These are phyloP conservation scores for Kickxella alabastrina DNA, from an alignment of 192 early-diverging fungal species.

Conservation along the genomic window DNA sequence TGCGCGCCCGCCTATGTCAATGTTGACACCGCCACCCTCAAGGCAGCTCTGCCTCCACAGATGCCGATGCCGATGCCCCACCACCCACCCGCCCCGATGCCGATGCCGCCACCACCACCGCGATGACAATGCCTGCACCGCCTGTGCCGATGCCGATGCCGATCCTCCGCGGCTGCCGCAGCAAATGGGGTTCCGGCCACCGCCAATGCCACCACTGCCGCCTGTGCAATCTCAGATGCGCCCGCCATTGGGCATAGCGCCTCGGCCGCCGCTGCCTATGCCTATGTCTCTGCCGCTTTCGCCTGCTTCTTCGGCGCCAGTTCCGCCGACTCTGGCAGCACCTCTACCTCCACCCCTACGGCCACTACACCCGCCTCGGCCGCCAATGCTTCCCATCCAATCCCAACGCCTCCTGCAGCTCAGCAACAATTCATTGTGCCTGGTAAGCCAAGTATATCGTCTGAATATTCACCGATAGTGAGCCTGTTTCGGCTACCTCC, in stretches of 20 bases:
- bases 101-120: background rate
- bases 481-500: constrained; percentile 16
- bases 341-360: background rate
- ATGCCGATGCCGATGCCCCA: too few species aligned
- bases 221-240: background rate
- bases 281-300: background rate
- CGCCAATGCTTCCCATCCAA: background rate
- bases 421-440: background rate
- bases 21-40: background rate
- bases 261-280: constrained; percentile 2
- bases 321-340: background rate
- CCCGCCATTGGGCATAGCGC: background rate
- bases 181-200: constrained; percentile 1
- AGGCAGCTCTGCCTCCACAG: too few species aligned
- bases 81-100: too few species aligned
- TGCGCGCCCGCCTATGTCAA: background rate
- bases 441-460: constrained; percentile 33
- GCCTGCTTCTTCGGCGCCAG: background rate
- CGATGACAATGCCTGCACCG: too few species aligned
- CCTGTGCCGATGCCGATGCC: background rate
- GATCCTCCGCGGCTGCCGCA: constrained; percentile 4
- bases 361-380: too few species aligned
- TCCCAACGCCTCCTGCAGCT: background rate
- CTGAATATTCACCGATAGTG: constrained; percentile 13
- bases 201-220: constrained; percentile 6